A percentile compares a stretch with the other conserved stretches of the same genome.
These are phyloP conservation scores for Phylloporus sp. DNA, from an alignment of 1,284 basidiomycete genomes.

Conservation along the genomic window DNA sequence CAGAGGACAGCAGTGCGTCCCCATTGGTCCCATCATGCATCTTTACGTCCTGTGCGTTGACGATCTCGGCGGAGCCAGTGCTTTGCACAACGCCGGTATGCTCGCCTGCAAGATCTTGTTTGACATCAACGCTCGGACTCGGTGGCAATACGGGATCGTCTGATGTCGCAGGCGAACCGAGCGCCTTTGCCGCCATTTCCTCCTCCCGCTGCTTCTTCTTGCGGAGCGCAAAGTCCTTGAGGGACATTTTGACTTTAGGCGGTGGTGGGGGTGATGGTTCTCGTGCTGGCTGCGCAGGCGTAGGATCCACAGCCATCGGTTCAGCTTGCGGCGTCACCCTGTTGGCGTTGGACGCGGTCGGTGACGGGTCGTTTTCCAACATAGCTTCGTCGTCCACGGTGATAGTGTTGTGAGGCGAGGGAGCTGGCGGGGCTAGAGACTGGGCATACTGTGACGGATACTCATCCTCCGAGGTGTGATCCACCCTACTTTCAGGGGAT, in stretches of 20 bases:
- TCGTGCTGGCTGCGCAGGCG: slow-evolving; percentile 6
- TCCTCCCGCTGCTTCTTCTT: slow-evolving; percentile 50
- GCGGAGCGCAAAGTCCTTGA: slow-evolving; percentile 51
- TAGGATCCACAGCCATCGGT: slow-evolving; percentile 13
- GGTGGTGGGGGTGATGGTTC: slow-evolving; percentile 31
- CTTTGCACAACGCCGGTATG: neutral
- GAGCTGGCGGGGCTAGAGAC: slow-evolving; percentile 1
- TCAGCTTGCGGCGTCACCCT: slow-evolving; percentile 14
- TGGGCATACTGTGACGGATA: neutral
- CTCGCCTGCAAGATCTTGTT: slow-evolving; percentile 18
- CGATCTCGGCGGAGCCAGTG: neutral
- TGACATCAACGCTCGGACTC: slow-evolving; percentile 27
- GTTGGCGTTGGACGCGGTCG: neutral
- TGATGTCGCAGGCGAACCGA: slow-evolving; percentile 26
- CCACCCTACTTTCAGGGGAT: neutral
- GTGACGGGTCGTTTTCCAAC: neutral
- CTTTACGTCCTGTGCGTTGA: slow-evolving; percentile 16
- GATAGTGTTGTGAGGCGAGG: neutral
- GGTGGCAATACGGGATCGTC: slow-evolving; percentile 18
- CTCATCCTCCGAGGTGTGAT: neutral
- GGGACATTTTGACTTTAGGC: slow-evolving; percentile 53
- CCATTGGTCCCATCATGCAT: slow-evolving; percentile 9
- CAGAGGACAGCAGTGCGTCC: neutral
- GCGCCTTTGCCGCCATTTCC: slow-evolving; percentile 37
- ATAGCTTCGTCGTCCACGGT: neutral